These are phyloP conservation scores for Quercus alba DNA, from an alignment of 306 rosid species.

Conservation along the genomic window DNA sequence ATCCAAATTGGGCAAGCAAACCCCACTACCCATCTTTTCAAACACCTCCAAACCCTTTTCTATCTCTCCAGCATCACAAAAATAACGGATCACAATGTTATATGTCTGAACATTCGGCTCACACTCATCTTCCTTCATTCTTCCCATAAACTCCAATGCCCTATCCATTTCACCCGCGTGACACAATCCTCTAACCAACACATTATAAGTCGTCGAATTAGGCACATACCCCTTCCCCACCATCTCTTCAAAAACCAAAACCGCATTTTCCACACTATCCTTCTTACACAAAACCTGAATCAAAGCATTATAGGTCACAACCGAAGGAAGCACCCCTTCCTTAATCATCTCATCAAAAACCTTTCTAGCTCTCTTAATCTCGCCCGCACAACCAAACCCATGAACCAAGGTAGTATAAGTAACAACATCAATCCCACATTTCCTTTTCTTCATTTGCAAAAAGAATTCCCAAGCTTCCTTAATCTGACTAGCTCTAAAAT, in stretches of 20 bases:
- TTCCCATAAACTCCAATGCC: constrained; percentile 52
- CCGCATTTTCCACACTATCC: constrained; percentile 67
- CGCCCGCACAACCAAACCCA: constrained; percentile 80
- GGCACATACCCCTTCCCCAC: constrained; percentile 62
- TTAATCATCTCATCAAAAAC: constrained; percentile 65
- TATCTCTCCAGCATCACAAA: constrained; percentile 76
- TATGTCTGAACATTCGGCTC: constrained; percentile 76
- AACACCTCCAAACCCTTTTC: constrained; percentile 63
- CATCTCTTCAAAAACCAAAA: constrained; percentile 75
- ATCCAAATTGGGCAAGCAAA: no score
- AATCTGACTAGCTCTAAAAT: constrained; percentile 61
- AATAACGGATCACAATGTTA: constrained; percentile 69
- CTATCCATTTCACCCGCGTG: constrained; percentile 60
- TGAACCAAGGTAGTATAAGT: constrained; percentile 92
- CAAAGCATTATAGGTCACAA: constrained; percentile 79
- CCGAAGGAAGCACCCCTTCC: constrained; percentile 72
- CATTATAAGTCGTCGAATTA: constrained; percentile 61
- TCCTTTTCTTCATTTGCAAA: constrained; percentile 74
- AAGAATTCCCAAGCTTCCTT: constrained; percentile 88
- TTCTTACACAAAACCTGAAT: constrained; percentile 94
- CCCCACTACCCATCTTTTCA: constrained; percentile 59
- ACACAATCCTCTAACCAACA: constrained; percentile 77
- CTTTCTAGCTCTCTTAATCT: constrained; percentile 63
- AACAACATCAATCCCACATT: constrained; percentile 74
- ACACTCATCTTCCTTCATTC: constrained; percentile 52